Evolutionary conservation across 2,329 filamentous ascomycete genomes (phyloP).

Genomic region (Cadophora malorum): DNA sequence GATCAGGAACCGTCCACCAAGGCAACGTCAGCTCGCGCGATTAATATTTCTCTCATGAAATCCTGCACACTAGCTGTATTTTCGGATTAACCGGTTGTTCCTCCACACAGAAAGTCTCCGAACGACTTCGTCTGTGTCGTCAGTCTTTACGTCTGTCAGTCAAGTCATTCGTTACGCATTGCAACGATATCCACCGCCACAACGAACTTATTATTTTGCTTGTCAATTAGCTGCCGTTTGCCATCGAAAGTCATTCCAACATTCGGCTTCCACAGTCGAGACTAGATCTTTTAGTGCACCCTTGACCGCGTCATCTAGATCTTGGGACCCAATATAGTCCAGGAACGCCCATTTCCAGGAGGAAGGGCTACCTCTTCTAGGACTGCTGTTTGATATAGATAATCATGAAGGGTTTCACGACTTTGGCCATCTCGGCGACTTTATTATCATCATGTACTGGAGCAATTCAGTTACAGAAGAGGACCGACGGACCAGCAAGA

Average conservation of each 20-base stretch:
- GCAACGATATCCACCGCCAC: conserved; percentile 3
- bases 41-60: neutral
- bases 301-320: conserved; percentile 33
- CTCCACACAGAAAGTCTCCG: neutral
- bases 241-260: neutral
- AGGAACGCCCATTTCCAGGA: conserved; percentile 12
- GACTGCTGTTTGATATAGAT: conserved; percentile 9
- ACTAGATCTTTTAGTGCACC: conserved; percentile 28
- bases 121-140: conserved; percentile 5
- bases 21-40: neutral
- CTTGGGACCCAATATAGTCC: conserved; percentile 14
- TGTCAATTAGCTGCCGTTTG: conserved; percentile 6
- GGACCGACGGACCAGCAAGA: conserved; percentile 40
- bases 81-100: neutral
- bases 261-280: conserved; percentile 8
- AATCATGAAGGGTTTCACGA: conserved; percentile 41
- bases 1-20: conserved; percentile 17
- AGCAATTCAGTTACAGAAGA: conserved; percentile 40
- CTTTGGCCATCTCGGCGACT: conserved; percentile 38
- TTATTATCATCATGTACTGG: conserved; percentile 40
- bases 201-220: neutral
- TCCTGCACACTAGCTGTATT: neutral
- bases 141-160: conserved; percentile 16
- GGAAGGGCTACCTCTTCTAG: neutral
- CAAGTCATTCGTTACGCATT: conserved; percentile 9